Percentiles rank a stretch among this genome's conserved stretches.
Evolutionary conservation across 768 basidiomycete species (phyloP).

Genomic region (Leccinum boreale): DNA sequence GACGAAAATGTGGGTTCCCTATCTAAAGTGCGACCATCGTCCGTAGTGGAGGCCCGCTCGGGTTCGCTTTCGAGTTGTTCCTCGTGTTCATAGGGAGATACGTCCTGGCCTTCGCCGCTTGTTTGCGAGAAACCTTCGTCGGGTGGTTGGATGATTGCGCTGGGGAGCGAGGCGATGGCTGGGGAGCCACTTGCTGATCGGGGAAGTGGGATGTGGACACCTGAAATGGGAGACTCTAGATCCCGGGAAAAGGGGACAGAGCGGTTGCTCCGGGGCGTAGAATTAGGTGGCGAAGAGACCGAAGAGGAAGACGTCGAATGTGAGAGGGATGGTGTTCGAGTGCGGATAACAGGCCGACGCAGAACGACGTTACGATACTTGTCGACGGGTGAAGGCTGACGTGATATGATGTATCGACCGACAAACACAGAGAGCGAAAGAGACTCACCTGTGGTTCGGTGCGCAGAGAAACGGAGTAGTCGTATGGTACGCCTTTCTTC

Average conservation of each 20-base stretch:
- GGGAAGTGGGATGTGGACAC: constrained; percentile 48
- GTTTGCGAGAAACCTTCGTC: constrained; percentile 14
- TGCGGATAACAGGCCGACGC: constrained; percentile 47
- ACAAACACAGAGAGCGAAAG: background rate
- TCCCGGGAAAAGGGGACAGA: constrained; percentile 41
- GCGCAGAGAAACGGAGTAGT: constrained; percentile 57
- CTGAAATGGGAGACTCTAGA: constrained; percentile 46
- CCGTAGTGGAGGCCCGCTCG: constrained; percentile 20
- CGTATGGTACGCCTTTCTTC: constrained; percentile 42
- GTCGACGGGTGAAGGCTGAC: constrained; percentile 60
- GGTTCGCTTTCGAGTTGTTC: constrained; percentile 19
- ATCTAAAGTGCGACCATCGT: constrained; percentile 27
- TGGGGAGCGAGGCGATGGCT: constrained; percentile 31
- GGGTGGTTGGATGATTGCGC: constrained; percentile 20
- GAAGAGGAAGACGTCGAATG: constrained; percentile 53
- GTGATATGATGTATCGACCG: background rate
- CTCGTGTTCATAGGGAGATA: background rate
- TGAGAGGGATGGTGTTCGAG: constrained; percentile 66
- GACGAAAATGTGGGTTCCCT: constrained; percentile 73
- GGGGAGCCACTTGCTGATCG: constrained; percentile 51
- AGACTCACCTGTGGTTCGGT: constrained; percentile 56
- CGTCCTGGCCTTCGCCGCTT: constrained; percentile 12
- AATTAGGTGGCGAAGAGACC: constrained; percentile 54
- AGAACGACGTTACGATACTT: constrained; percentile 63
- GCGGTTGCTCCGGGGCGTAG: constrained; percentile 58